phyloP scores from a whole-genome alignment of 345 rosid genomes.

The Pistacia atlantica region DNA sequence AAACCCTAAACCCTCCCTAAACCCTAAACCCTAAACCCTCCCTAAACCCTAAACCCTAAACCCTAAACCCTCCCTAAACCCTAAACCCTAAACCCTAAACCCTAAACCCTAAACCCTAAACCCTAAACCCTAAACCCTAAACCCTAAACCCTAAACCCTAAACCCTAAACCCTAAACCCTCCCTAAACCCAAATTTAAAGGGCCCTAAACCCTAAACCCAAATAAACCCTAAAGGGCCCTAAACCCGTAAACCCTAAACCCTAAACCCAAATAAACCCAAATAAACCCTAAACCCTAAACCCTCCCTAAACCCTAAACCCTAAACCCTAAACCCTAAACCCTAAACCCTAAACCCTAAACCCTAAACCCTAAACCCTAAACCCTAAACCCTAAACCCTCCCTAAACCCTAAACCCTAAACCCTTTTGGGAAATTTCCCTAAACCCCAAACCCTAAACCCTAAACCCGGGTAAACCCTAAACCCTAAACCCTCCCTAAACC shows the following conservation, averaged over 20 bases:
- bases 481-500: constrained; percentile 18
- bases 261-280: too few species aligned
- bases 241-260: constrained; percentile 6
- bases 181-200: constrained; percentile 3
- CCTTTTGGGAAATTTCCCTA: constrained; percentile 20
- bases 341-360: constrained; percentile 7
- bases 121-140: constrained; percentile 13
- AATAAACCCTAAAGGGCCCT: constrained; percentile 11
- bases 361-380: constrained; percentile 8
- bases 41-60: constrained; percentile 4
- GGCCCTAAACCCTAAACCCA: constrained; percentile 3
- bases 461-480: constrained; percentile 13
- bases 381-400: constrained; percentile 13
- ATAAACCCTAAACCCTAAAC: constrained; percentile 19
- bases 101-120: constrained; percentile 17
- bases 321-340: not conserved
- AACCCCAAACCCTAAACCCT: constrained; percentile 12
- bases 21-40: too few species aligned
- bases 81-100: constrained; percentile 7
- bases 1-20: too few species aligned
- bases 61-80: not conserved
- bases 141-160: not conserved
- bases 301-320: constrained; percentile 15
- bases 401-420: constrained; percentile 24
- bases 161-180: constrained; percentile 8